Base-by-base conservation (phyloP, 140 eudicot species). In the Senecio squalidus region DNA sequence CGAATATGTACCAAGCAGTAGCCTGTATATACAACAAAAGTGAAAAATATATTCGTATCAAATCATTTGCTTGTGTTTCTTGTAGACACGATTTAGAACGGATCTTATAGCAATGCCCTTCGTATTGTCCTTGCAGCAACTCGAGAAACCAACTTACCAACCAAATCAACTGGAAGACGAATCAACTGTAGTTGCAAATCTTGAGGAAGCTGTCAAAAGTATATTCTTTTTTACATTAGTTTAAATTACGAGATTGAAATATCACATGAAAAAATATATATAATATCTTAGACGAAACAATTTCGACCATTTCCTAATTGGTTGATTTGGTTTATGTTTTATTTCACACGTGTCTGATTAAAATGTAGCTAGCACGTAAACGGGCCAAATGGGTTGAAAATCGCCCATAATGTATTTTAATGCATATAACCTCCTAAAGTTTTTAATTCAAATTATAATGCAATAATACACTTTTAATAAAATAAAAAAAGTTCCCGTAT, bases 61-160 rank as follows among this genome's bases (percentile, higher is more conserved):
- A 40, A 41, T 36, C 49, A 29, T 43, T 33, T 57, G 26, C 41
- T 44, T 30, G 48, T 36, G 43, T 41, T 47, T 36, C 3, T 49
- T 33, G 25, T 49, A 49, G 13, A 16, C 21, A 14, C 4, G 38
- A 28, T 24, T 13, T 10, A 9, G 25, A 39, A 9, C 6, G 33
- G 24, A 54, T 25, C 49, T 53, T 71, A 61, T 44, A 55, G 26
- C 46, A 72, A 55, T 3, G 40, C 67, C 78, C 96, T 85, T 30
- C 76, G 83, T 45, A 92, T 17, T 29, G 95, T 84, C 67, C 98
- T 87, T 40, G 98, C 98, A 46, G 84, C 80, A 39, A 78, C 64
- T 21, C 98, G 98, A 14, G 96, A 84, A 25, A 73, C 43, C 44
- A 92, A 58, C 72, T 80, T 87, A 23, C 86, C 94, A 49, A 79